Conservation (phyloP, 306 rosid species). For the Sechiopsis laciniata region DNA sequence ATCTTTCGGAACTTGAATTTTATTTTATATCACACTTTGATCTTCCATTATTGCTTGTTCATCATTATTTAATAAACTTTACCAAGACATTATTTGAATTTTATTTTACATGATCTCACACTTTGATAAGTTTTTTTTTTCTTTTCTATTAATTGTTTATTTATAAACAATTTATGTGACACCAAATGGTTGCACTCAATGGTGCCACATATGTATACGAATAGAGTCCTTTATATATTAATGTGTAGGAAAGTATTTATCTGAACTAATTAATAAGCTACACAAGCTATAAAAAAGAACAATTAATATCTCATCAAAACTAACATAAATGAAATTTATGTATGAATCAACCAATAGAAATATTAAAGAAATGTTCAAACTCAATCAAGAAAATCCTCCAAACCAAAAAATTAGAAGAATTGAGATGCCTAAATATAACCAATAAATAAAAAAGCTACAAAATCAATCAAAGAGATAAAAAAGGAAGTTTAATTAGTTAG, state of each 20-base stretch:
- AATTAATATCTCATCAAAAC: background rate
- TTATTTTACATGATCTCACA: too few species aligned
- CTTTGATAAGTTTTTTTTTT: too few species aligned
- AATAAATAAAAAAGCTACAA: background rate
- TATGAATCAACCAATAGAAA: background rate
- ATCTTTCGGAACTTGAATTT: background rate
- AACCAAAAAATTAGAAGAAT: too few species aligned
- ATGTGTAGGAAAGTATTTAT: too few species aligned
- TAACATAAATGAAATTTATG: background rate
- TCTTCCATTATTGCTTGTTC: constrained; percentile 15
- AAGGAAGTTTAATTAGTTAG: background rate
- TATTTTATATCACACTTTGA: background rate
- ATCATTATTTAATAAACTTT: constrained; percentile 1
- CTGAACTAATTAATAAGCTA: too few species aligned
- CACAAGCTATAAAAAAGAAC: background rate
- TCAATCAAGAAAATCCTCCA: background rate
- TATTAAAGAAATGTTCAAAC: too few species aligned
- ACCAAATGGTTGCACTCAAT: too few species aligned
- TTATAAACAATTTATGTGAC: too few species aligned
- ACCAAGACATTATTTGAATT: background rate
- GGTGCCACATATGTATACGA: too few species aligned
- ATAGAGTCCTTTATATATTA: too few species aligned
- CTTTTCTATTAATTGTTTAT: too few species aligned
- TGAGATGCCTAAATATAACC: background rate
- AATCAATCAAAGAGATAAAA: background rate